phyloP scores from a whole-genome alignment of 2,329 filamentous ascomycete genomes.

The Cladophialophora exuberans region DNA sequence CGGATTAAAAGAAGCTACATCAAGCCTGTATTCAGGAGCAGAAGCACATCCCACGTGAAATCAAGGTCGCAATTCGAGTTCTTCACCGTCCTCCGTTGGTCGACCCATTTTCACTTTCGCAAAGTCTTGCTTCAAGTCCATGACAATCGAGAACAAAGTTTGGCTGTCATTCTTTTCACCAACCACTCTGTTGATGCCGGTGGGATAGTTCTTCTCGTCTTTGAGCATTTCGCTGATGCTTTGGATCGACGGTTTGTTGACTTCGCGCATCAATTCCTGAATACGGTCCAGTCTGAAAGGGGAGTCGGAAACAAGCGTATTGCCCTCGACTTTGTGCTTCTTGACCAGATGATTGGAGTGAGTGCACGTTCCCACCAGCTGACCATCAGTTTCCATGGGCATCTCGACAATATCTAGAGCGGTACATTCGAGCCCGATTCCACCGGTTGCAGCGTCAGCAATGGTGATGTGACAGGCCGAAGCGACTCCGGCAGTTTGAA shows the following conservation, averaged over 20 bases:
- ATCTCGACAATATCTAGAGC: slow-evolving; percentile 34
- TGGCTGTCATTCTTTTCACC: slow-evolving; percentile 35
- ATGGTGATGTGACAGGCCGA: slow-evolving; percentile 59
- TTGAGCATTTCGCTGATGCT: slow-evolving; percentile 38
- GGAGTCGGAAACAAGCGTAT: slow-evolving; percentile 32
- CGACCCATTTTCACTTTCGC: slow-evolving; percentile 41
- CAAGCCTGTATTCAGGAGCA: background rate
- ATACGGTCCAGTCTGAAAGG: slow-evolving; percentile 38
- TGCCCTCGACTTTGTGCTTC: slow-evolving; percentile 27
- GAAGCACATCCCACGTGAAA: background rate
- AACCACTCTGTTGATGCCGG: slow-evolving; percentile 39
- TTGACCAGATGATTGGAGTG: slow-evolving; percentile 53
- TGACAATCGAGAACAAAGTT: slow-evolving; percentile 46
- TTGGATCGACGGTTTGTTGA: slow-evolving; percentile 23
- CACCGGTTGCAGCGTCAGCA: slow-evolving; percentile 49
- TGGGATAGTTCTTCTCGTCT: slow-evolving; percentile 39
- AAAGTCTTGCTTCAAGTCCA: slow-evolving; percentile 40
- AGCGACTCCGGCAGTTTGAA: slow-evolving; percentile 55
- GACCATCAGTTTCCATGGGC: slow-evolving; percentile 23
- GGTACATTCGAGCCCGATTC: slow-evolving; percentile 56
- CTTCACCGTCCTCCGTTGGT: slow-evolving; percentile 37
- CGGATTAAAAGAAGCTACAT: slow-evolving; percentile 19
- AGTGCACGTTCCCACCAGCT: slow-evolving; percentile 38
- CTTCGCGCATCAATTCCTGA: slow-evolving; percentile 33
- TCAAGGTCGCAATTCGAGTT: slow-evolving; percentile 35